These are phyloP conservation scores for Colletotrichum sojae DNA, from an alignment of 2,329 filamentous ascomycete genomes.

Conservation along the genomic window DNA sequence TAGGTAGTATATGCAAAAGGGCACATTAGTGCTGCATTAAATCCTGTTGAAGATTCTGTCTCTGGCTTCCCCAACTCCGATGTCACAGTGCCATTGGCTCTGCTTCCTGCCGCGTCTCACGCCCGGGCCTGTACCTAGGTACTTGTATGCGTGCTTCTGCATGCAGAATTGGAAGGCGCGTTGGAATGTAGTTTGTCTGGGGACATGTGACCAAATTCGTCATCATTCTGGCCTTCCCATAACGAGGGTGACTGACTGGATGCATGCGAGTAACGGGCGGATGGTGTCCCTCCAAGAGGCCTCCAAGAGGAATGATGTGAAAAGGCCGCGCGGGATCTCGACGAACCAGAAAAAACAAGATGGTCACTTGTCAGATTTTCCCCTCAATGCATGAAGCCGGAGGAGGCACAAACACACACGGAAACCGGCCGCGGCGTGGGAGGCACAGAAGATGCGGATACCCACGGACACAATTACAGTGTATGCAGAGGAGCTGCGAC, in stretches of 20 bases:
- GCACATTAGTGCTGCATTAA: neutral
- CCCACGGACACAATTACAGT: neutral
- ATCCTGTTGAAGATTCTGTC: neutral
- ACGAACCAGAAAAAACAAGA: neutral
- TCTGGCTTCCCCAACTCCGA: conserved; percentile 3
- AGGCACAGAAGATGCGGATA: conserved; percentile 29
- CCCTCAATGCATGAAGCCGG: neutral
- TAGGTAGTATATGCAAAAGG: too few relatives aligned
- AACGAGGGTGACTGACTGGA: neutral
- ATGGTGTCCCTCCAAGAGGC: neutral
- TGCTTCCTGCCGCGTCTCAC: conserved; percentile 23
- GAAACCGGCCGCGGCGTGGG: neutral
- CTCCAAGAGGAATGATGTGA: too few relatives aligned
- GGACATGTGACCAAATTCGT: conserved; percentile 10
- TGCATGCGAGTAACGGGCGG: neutral
- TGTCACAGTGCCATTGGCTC: conserved; percentile 16
- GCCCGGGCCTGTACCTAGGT: conserved; percentile 3
- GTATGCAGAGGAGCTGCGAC: conserved; percentile 10
- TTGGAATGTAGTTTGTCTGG: conserved; percentile 5
- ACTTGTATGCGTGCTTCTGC: neutral
- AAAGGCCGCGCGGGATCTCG: neutral
- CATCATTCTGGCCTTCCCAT: neutral
- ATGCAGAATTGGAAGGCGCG: neutral
- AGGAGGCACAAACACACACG: neutral
- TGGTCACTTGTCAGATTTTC: neutral